Base-by-base conservation (phyloP, 805 yeast species). In the Candida cerambycidarum region DNA sequence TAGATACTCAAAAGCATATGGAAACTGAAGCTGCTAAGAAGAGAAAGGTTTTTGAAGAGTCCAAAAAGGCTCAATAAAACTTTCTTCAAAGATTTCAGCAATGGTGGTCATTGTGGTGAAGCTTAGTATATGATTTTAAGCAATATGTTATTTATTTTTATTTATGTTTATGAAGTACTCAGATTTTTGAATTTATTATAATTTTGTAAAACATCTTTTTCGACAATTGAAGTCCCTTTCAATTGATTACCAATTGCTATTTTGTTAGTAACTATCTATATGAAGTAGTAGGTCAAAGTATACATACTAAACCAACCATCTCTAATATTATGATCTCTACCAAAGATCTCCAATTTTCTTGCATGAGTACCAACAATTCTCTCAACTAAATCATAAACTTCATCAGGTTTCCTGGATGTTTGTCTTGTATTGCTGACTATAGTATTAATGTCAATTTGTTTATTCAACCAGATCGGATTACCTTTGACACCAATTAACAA, bases 321-420 rank as follows among this genome's bases (percentile, higher is more conserved):
- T 28, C 97, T 73, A 1, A 84, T 72, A 55, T 92, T 90, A 55
- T 87, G 92, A 50, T 82, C 85, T 43, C 95, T 75, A 4, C 97
- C 97, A 64, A 90, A 90, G 1, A 92, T 79, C 60, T 92, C 97
- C 23, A 92, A 68, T 56, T 92, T 90, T 21, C 95, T 69, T 3
- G 89, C 76, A 45, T 81, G 78, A 3, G 69, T 69, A 0, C 97
- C 97, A 3, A 83, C 96, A 32, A 90, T 57, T 44, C 97, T 68
- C 52, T 92, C 97, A 11, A 85, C 83, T 47, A 92, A 80, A 7
- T 83, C 93, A 58, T 90, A 90, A 11, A 76, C 70, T 56, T 90
- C 97, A 58, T 88, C 96, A 0, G 98, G 98, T 58, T 90, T 90
- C 51, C 96, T 74, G 54, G 89, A 82, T 0, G 95, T 86, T 57